These are phyloP conservation scores for Physcomitrium patens DNA, from an alignment of 225 moss, liverwort and hornwort genomes.

Conservation along the genomic window DNA sequence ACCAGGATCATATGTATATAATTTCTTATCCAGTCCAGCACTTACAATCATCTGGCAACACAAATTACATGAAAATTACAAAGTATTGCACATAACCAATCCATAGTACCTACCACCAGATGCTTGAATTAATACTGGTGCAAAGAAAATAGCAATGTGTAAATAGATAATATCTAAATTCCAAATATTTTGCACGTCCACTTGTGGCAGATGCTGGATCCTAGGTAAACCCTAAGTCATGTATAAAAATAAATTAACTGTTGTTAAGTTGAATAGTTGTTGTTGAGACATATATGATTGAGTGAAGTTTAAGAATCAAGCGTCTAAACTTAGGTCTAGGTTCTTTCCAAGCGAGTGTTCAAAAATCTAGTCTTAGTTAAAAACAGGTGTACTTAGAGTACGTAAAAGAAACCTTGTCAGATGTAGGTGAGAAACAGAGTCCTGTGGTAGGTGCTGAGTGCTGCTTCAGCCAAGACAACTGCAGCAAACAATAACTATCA, in stretches of 20 bases:
- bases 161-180: too few species aligned
- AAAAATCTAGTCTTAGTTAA: constrained; percentile 20
- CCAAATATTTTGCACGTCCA: background rate
- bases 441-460: constrained; percentile 98
- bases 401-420: constrained; percentile 78
- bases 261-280: background rate
- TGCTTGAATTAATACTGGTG: background rate
- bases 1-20: constrained; percentile 93
- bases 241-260: background rate
- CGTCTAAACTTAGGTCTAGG: background rate
- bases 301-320: background rate
- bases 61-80: constrained; percentile 31
- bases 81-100: constrained; percentile 6
- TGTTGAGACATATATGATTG: background rate
- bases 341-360: background rate
- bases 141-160: background rate
- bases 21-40: constrained; percentile 96
- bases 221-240: constrained; percentile 6
- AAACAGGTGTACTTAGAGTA: background rate
- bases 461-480: constrained; percentile 98
- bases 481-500: constrained; percentile 28
- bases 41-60: constrained; percentile 89
- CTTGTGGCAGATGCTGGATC: background rate
- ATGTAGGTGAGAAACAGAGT: constrained; percentile 96
- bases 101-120: constrained; percentile 1